Evolutionary conservation across 2,329 filamentous ascomycete species (phyloP).

Genomic region (Hypoxylon sp.): DNA sequence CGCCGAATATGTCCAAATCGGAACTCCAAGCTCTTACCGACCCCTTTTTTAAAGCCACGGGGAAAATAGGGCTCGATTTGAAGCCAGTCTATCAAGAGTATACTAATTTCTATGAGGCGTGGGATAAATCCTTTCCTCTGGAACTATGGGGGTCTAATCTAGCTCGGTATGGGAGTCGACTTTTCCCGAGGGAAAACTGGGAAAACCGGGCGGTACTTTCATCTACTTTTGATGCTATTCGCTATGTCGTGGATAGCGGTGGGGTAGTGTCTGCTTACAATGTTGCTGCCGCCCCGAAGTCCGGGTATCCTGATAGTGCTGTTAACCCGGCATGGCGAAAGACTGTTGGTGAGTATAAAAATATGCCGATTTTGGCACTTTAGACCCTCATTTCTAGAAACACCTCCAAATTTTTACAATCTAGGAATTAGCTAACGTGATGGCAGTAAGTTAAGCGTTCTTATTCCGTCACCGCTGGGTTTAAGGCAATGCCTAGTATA

Average conservation of each 20-base stretch:
- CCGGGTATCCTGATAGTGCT: conserved; percentile 54
- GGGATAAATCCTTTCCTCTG: conserved; percentile 49
- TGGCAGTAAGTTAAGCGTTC: no score
- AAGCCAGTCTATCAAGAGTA: conserved; percentile 57
- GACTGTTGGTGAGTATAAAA: conserved; percentile 41
- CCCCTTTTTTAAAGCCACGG: conserved; percentile 53
- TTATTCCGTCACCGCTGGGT: no score
- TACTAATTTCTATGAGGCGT: conserved; percentile 58
- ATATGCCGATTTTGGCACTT: no score
- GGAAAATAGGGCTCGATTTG: conserved; percentile 53
- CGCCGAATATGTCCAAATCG: conserved; percentile 48
- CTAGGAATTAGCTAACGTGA: no score
- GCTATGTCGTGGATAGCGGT: conserved; percentile 53
- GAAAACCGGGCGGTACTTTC: conserved; percentile 54
- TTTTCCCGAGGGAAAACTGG: conserved; percentile 60
- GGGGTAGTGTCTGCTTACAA: conserved; percentile 53
- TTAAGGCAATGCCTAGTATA: no score
- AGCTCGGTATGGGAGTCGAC: conserved; percentile 56
- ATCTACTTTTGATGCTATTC: conserved; percentile 55
- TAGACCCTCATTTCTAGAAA: no score
- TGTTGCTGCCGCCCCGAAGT: conserved; percentile 46
- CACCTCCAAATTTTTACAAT: no score
- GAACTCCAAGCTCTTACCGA: conserved; percentile 50
- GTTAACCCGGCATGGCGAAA: conserved; percentile 59
- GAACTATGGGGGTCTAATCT: conserved; percentile 53